Percentiles rank a stretch among this genome's conserved stretches.
Evolutionary conservation across 441 rosid genomes (phyloP).

Genomic region (Gossypium gossypioides): DNA sequence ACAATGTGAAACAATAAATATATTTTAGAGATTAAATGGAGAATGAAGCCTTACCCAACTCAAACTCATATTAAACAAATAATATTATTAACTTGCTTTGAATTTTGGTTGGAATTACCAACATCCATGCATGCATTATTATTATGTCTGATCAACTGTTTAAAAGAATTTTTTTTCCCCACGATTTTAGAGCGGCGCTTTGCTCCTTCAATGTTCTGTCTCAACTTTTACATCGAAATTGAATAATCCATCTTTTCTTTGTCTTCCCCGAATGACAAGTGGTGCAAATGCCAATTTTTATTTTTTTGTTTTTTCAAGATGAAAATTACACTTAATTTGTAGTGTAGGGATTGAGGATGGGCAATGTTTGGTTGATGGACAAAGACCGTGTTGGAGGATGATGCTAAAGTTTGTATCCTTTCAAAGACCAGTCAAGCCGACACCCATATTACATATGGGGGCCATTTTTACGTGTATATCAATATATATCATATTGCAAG

Average conservation of each 20-base stretch:
- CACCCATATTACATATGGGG: conserved; percentile 42
- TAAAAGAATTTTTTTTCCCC: neutral
- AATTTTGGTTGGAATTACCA: neutral
- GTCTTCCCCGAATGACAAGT: conserved; percentile 9
- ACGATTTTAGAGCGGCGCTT: conserved; percentile 6
- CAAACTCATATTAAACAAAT: neutral
- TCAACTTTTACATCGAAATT: neutral
- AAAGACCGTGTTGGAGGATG: conserved; percentile 23
- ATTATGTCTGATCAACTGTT: neutral
- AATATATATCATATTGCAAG: conserved; percentile 14
- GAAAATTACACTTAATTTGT: neutral
- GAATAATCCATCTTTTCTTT: neutral
- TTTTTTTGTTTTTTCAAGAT: neutral
- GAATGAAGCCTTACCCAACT: too few relatives aligned
- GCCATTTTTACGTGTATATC: conserved; percentile 41
- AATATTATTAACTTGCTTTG: neutral
- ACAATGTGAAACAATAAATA: too few relatives aligned
- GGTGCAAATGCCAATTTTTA: neutral
- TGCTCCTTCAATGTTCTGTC: neutral
- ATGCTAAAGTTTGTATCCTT: conserved; percentile 14
- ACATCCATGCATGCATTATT: neutral
- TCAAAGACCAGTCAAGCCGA: conserved; percentile 47
- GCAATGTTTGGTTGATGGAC: conserved; percentile 13
- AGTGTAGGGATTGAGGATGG: neutral
- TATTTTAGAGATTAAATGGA: too few relatives aligned